Base-by-base conservation (phyloP, 805 yeast species). In the Saccharomycopsis sp. region DNA sequence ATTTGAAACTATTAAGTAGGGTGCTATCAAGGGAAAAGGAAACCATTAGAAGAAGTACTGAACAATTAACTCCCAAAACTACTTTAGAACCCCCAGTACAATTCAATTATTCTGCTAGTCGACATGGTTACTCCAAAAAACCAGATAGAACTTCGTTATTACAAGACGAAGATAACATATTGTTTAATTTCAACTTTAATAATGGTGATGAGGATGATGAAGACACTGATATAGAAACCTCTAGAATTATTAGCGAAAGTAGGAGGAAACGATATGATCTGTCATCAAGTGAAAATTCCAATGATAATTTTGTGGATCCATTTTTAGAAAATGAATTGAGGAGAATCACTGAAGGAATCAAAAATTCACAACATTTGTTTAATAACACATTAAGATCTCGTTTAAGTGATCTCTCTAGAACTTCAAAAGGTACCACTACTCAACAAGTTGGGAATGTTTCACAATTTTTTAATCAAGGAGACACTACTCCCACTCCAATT, bases 251-350 rank as follows among this genome's bases (percentile, higher is more conserved):
- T 2, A n/a, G 17, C 10, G 36, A 15, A 2, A 14, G 21, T 32
- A 14, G 36, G 21, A 32, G 21, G n/a, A 13, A 9, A 6, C 9
- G 23, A 32, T 2, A 6, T 32, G 6, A 8, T 32, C 12, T 14
- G 6, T 14, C 21, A 8, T 35, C 40, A 21, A 32, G 40, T 15
- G 36, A 31, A 10, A 10, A 12, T 13, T 27, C 36, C 13, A 25
- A 35, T 18, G 43, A 40, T 20, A n/a, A 31, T 9, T 36, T 36
- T 37, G 40, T 26, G 5, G 44, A 43, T 21, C 46, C 46, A 6
- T 39, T 43, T 21, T 39, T 43, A 12, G 46, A 43, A 36, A 20
- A 32, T 6, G 46, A 43, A 29, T 23, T 43, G 29, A 39, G 39
- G 10, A 29, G 46, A 34, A 42, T 42, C 27, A 42, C 46, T 2